These are phyloP conservation scores for Eucalyptus erythrocorys DNA, from an alignment of 345 rosid species.

Conservation along the genomic window DNA sequence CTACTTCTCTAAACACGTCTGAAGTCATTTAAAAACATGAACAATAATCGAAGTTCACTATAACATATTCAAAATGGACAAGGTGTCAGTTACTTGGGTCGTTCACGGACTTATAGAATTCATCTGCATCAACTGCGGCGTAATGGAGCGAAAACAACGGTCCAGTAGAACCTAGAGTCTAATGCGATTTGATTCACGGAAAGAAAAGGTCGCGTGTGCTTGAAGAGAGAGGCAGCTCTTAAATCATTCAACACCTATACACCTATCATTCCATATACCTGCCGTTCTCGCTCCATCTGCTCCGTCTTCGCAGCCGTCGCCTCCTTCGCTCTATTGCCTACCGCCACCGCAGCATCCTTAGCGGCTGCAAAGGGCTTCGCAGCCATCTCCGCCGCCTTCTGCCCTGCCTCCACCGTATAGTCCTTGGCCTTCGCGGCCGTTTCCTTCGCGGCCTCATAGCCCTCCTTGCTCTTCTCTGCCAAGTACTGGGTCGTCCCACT, in stretches of 20 bases:
- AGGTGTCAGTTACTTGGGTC: neutral
- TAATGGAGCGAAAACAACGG: neutral
- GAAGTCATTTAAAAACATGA: neutral
- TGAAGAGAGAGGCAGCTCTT: neutral
- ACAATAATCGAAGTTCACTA: neutral
- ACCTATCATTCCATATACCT: slow-evolving; percentile 7
- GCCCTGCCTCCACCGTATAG: slow-evolving; percentile 14
- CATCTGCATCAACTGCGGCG: neutral
- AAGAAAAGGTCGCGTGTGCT: neutral
- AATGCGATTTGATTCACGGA: neutral
- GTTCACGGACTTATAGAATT: neutral
- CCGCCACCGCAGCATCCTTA: neutral
- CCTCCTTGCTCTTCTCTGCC: slow-evolving; percentile 20
- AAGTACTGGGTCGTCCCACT: slow-evolving; percentile 2
- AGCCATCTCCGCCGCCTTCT: neutral
- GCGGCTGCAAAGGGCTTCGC: neutral
- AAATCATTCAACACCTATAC: neutral
- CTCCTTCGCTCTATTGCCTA: neutral
- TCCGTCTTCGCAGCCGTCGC: slow-evolving; percentile 27
- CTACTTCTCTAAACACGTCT: neutral
- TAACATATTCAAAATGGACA: neutral
- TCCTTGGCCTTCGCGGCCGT: slow-evolving; percentile 1
- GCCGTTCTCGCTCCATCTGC: slow-evolving; percentile 16
- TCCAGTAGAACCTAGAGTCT: neutral
- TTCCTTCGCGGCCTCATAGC: slow-evolving; percentile 10